Evolutionary conservation across 2,329 filamentous ascomycete genomes (phyloP).

Genomic region (Daldinia sp.): DNA sequence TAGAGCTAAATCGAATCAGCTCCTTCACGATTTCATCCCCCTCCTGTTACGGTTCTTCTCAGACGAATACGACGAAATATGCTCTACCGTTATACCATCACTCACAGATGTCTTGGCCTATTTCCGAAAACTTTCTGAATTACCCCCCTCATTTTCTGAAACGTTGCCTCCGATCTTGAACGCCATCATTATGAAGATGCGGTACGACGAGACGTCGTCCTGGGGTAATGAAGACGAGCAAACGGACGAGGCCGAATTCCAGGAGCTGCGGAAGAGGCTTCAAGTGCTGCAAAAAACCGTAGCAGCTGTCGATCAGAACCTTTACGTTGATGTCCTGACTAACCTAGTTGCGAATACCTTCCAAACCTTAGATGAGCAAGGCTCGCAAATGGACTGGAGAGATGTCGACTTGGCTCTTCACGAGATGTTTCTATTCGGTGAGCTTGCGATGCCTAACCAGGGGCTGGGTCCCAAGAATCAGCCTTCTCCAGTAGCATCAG

Average conservation of each 20-base stretch:
- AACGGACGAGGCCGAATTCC: constrained; percentile 97
- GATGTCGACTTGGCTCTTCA: constrained; percentile 93
- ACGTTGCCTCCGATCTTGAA: constrained; percentile 91
- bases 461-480: constrained; percentile 88
- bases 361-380: constrained; percentile 79
- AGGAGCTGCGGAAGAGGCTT: constrained; percentile 89
- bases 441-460: constrained; percentile 88
- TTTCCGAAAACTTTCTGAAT: constrained; percentile 80
- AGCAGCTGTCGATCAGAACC: constrained; percentile 85
- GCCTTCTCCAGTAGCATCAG: constrained; percentile 81
- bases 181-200: constrained; percentile 94
- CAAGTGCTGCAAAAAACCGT: constrained; percentile 94
- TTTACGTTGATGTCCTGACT: constrained; percentile 90
- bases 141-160: constrained; percentile 80
- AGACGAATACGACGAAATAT: constrained; percentile 98
- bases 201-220: constrained; percentile 92
- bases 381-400: constrained; percentile 87
- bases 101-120: constrained; percentile 93
- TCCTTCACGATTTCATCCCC: constrained; percentile 86
- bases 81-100: constrained; percentile 93
- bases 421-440: constrained; percentile 96
- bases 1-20: constrained; percentile 80
- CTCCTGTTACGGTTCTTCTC: constrained; percentile 94
- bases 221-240: constrained; percentile 96
- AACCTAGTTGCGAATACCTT: constrained; percentile 91